Conservation (phyloP, 1,284 basidiomycete genomes). For the Cryptococcus wingfieldii region DNA sequence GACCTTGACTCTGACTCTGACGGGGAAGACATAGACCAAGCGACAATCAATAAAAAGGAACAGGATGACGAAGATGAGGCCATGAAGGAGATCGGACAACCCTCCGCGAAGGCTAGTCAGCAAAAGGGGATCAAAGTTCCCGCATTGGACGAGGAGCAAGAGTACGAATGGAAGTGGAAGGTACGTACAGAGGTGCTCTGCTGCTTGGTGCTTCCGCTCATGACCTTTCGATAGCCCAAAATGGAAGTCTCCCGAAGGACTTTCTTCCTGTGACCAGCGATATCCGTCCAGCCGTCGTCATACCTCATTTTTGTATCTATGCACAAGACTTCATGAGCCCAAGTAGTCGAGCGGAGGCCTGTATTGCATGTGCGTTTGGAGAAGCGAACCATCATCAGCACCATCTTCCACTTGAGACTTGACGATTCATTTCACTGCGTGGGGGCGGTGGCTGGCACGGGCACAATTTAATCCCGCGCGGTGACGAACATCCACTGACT, state of each 20-base stretch:
- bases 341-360: no score
- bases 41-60: slow-evolving; percentile 27
- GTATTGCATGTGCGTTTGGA: no score
- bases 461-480: no score
- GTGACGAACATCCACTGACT: no score
- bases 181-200: slow-evolving; percentile 25
- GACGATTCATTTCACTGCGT: no score
- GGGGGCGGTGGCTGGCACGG: no score
- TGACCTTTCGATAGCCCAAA: slow-evolving; percentile 42
- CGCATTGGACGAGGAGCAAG: slow-evolving; percentile 47
- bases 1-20: slow-evolving; percentile 28
- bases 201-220: neutral
- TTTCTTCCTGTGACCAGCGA: slow-evolving; percentile 45
- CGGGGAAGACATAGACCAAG: slow-evolving; percentile 28
- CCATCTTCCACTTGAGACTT: no score
- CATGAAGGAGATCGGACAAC: slow-evolving; percentile 35
- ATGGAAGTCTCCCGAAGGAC: slow-evolving; percentile 50
- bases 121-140: slow-evolving; percentile 39
- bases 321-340: no score
- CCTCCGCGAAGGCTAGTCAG: slow-evolving; percentile 10
- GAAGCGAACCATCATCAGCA: no score
- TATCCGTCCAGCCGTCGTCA: no score
- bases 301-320: no score
- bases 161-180: slow-evolving; percentile 53
- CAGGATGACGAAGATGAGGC: slow-evolving; percentile 44